Evolutionary conservation across 2,329 filamentous ascomycete species (phyloP), one percentile per base, ranked within the genome.

Genomic region (Cladophialophora psammophila): DNA sequence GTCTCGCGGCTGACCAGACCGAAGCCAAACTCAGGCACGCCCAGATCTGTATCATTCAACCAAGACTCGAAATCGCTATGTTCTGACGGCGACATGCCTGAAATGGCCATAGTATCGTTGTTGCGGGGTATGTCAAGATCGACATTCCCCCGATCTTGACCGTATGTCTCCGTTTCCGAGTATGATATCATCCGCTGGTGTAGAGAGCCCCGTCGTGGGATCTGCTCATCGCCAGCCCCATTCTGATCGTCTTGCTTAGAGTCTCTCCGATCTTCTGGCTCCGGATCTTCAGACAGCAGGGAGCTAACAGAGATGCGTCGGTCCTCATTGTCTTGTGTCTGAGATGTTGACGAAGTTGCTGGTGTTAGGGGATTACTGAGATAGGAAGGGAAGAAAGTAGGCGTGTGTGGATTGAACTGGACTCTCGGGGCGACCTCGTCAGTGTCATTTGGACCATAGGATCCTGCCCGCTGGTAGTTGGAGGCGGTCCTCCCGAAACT

Each of bases 111-210:
- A 35, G 80, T 78, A 71, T 94, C 91, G 73, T 93, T 87, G 72
- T 94, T 94, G 59, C 84, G 86, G 34, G 87, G 87, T 1, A 91
- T 80, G 72, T 94, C 91, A 20, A 87, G 79, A 77, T 94, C 91
- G 9, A 85, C 84, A 67, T 88, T 82, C 0, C 91, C 92, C 64
- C 87, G 83, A 74, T 94, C 92, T 67, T 91, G 85, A 5, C 92
- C 91, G 75, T 91, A 93, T n/a, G 69, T 72, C 60, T 74, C 72
- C 2, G 72, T 72, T 52, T 71, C 67, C 2, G 69, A 65, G 56
- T 73, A 72, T 12, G 72, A 72, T 9, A 72, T 69, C 70, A 73
- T 72, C n/a, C 70, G 66, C 57, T 72, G 70, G 60, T 73, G 71
- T 52, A 72, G 64, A 9, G 72, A 73, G 9, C 72, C 71, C 20